Conservation (phyloP, 352 stramenopile species). For the Phytophthora podocarpi region DNA sequence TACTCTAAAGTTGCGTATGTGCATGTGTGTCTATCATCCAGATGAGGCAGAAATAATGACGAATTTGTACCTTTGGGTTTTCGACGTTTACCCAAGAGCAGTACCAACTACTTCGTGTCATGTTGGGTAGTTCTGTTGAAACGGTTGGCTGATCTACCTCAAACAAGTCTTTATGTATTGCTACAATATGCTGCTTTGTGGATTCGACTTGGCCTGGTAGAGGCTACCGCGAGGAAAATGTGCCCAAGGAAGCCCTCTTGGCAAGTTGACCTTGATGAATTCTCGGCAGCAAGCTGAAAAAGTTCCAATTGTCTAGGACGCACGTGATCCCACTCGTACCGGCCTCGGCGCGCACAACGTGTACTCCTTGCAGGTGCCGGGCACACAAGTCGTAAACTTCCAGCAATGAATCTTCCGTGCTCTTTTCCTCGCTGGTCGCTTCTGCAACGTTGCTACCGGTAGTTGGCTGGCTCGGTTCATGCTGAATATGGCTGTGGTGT, state of each 20-base stretch:
- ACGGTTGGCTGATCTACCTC: slow-evolving; percentile 16
- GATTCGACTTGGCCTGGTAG: no score
- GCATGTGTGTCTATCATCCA: no score
- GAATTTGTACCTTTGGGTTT: not conserved
- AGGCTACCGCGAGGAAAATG: slow-evolving; percentile 29
- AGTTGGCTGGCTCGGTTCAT: slow-evolving; percentile 2
- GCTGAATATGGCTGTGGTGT: slow-evolving; percentile 7
- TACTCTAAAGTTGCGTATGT: not conserved
- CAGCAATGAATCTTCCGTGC: slow-evolving; percentile 51
- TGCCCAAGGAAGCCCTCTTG: slow-evolving; percentile 40
- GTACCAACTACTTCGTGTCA: slow-evolving; percentile 27
- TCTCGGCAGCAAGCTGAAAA: slow-evolving; percentile 65
- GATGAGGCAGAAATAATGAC: slow-evolving; percentile 17
- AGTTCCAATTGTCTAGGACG: slow-evolving; percentile 66
- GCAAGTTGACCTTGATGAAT: slow-evolving; percentile 32
- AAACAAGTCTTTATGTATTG: no score
- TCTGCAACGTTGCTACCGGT: slow-evolving; percentile 14
- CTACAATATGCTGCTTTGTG: no score
- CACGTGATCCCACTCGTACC: slow-evolving; percentile 68
- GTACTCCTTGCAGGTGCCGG: slow-evolving; percentile 55
- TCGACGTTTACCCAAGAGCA: slow-evolving; percentile 4
- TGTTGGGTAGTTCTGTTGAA: slow-evolving; percentile 46
- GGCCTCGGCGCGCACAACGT: slow-evolving; percentile 59
- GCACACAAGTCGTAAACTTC: slow-evolving; percentile 63
- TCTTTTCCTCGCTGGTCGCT: slow-evolving; percentile 37